phyloP scores from a whole-genome alignment of 306 rosid species.

The Cyamopsis tetragonoloba region DNA sequence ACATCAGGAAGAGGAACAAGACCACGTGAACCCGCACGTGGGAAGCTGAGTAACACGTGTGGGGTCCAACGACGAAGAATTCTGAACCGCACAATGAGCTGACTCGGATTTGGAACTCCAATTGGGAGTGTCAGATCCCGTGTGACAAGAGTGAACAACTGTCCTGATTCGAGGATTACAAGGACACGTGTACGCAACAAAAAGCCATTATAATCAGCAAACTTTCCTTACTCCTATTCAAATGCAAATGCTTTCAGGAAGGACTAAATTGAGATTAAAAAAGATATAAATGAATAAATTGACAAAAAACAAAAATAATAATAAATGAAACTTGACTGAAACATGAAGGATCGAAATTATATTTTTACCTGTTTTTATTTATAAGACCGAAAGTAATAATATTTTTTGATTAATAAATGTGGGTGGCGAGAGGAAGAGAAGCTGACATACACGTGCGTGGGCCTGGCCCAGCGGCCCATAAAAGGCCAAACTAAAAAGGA shows the following conservation, averaged over 20 bases:
- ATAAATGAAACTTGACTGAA: too few relatives aligned
- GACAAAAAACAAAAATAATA: too few relatives aligned
- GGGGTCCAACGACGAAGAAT: constrained; percentile 5
- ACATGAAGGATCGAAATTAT: too few relatives aligned
- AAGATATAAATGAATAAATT: too few relatives aligned
- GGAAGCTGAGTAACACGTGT: constrained; percentile 15
- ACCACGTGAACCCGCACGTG: constrained; percentile 43
- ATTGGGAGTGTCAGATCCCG: constrained; percentile 14
- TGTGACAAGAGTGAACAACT: constrained; percentile 23
- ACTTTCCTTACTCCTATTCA: too few relatives aligned
- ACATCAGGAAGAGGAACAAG: constrained; percentile 19
- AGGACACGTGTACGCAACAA: constrained; percentile 37
- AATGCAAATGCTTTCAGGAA: too few relatives aligned
- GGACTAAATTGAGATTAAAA: too few relatives aligned
- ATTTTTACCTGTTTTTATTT: too few relatives aligned
- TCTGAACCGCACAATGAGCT: constrained; percentile 9
- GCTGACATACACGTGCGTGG: constrained; percentile 78
- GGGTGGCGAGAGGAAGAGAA: too few relatives aligned
- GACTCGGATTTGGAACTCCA: background rate
- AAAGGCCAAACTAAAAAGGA: constrained; percentile 46
- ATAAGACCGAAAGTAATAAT: too few relatives aligned
- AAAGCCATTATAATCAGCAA: too few relatives aligned
- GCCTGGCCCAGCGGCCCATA: constrained; percentile 31
- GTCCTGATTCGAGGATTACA: constrained; percentile 66
- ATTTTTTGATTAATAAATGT: too few relatives aligned